These are phyloP conservation scores for Cryptococcus floricola DNA, from an alignment of 1,284 basidiomycete species.

Conservation along the genomic window DNA sequence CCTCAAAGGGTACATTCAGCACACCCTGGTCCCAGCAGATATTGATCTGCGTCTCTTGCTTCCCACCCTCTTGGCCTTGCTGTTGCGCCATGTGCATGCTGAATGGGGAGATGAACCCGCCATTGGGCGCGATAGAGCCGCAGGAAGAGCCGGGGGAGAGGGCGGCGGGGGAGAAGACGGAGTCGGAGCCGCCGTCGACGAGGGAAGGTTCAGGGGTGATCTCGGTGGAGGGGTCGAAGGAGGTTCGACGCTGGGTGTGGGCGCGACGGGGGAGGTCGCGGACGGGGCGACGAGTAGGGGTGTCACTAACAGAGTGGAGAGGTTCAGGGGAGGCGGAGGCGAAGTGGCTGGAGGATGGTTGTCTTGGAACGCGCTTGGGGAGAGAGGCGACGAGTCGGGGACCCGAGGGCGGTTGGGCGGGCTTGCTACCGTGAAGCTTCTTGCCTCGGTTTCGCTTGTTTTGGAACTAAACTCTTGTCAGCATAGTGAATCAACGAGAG, in stretches of 20 bases:
- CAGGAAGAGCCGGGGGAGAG: constrained; percentile 2
- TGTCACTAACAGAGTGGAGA: background rate
- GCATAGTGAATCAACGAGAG: background rate
- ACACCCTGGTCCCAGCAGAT: constrained; percentile 9
- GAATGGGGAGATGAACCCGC: constrained; percentile 14
- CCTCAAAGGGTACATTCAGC: constrained; percentile 10
- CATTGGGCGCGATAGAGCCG: constrained; percentile 6
- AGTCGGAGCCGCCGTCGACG: background rate
- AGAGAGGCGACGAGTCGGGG: constrained; percentile 7
- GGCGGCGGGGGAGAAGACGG: constrained; percentile 1
- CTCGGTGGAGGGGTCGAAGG: background rate
- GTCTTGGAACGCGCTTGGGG: constrained; percentile 3
- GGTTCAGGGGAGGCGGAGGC: background rate
- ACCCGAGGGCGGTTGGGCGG: background rate
- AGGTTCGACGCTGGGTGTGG: background rate
- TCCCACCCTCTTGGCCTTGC: background rate
- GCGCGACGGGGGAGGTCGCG: background rate
- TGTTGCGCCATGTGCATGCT: constrained; percentile 1
- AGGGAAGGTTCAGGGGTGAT: background rate
- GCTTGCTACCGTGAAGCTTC: background rate
- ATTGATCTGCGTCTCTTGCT: constrained; percentile 3
- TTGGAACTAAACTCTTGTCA: constrained; percentile 19
- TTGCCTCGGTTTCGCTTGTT: constrained; percentile 14
- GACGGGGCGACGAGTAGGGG: background rate
- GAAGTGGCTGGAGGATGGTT: background rate